Evolutionary conservation across 1,139 yeast species (phyloP).

Genomic region (Yamadazyma dushanensis): DNA sequence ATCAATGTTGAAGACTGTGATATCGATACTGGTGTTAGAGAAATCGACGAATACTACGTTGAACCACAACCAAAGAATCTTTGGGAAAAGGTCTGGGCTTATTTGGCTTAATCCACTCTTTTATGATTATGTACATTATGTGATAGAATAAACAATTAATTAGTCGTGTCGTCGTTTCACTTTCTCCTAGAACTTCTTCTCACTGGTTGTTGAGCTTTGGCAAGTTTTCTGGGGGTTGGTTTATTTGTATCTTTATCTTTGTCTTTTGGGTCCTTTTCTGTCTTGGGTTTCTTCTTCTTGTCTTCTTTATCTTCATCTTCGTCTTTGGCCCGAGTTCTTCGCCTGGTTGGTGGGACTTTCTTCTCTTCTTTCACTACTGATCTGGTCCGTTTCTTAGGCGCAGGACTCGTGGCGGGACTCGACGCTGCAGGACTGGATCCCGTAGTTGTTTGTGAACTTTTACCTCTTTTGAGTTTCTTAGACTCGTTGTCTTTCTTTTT

Average conservation of each 20-base stretch:
- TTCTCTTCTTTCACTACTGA: conserved; percentile 10
- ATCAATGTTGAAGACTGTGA: conserved; percentile 56
- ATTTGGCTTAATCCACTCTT: conserved; percentile 9
- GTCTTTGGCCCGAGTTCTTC: conserved; percentile 8
- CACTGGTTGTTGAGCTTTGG: conserved; percentile 20
- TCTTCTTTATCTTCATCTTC: conserved; percentile 8
- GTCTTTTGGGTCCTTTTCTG: conserved; percentile 10
- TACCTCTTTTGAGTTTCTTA: conserved; percentile 1
- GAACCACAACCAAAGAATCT: conserved; percentile 50
- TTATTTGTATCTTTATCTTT: conserved; percentile 10
- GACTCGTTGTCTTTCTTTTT: conserved; percentile 9
- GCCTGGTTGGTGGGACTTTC: conserved; percentile 6
- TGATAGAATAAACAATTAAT: background rate
- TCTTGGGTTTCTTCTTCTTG: conserved; percentile 10
- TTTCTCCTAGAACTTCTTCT: conserved; percentile 27
- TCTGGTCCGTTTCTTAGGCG: conserved; percentile 13
- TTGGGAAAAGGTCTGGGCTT: conserved; percentile 57
- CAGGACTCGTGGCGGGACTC: conserved; percentile 2
- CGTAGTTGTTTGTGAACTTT: conserved; percentile 4
- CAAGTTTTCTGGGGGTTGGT: conserved; percentile 18
- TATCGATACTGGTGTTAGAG: conserved; percentile 61
- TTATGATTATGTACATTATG: conserved; percentile 1
- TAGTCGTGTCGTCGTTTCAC: conserved; percentile 8
- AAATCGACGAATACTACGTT: conserved; percentile 53
- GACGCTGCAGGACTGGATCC: background rate